phyloP scores from a whole-genome alignment of 169 alveolate genomes.

The Perkinsus olseni region DNA sequence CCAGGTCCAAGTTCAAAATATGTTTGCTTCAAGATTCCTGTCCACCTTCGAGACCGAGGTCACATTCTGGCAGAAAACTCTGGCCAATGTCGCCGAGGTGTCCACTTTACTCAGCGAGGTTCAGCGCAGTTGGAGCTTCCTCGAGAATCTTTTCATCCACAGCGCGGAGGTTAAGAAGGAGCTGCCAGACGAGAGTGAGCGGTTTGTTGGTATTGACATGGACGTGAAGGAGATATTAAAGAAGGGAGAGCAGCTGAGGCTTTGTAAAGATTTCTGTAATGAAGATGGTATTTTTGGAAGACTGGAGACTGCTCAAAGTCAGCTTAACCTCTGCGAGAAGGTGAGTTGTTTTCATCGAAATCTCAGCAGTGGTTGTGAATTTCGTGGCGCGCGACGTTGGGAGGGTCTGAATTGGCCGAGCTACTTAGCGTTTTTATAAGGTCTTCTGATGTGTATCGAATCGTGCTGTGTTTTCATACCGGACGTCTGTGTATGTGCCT shows the following conservation, averaged over 20 bases:
- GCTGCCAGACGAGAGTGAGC: constrained; percentile 85
- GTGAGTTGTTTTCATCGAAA: too few species aligned
- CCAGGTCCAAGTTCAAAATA: constrained; percentile 80
- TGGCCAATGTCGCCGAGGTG: constrained; percentile 83
- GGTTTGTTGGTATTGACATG: constrained; percentile 83
- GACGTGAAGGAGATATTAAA: constrained; percentile 78
- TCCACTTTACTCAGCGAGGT: constrained; percentile 81
- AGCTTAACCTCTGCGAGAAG: constrained; percentile 83
- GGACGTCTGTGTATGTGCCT: too few species aligned
- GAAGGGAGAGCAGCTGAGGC: constrained; percentile 59
- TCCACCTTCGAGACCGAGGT: constrained; percentile 82
- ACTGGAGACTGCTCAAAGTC: constrained; percentile 74
- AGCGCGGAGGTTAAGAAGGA: constrained; percentile 94
- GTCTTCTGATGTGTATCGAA: too few species aligned
- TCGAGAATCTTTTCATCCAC: constrained; percentile 88
- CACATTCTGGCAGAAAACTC: constrained; percentile 80
- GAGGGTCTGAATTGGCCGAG: too few species aligned
- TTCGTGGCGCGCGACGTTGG: too few species aligned
- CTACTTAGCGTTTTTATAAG: too few species aligned
- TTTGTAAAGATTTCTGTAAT: constrained; percentile 75
- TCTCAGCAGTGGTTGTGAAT: too few species aligned
- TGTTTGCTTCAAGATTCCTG: constrained; percentile 83
- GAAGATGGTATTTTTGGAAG: constrained; percentile 56
- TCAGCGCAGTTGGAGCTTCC: constrained; percentile 89
- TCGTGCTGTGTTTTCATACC: too few species aligned